Conservation (phyloP, 345 rosid genomes). For the Gossypium turneri region DNA sequence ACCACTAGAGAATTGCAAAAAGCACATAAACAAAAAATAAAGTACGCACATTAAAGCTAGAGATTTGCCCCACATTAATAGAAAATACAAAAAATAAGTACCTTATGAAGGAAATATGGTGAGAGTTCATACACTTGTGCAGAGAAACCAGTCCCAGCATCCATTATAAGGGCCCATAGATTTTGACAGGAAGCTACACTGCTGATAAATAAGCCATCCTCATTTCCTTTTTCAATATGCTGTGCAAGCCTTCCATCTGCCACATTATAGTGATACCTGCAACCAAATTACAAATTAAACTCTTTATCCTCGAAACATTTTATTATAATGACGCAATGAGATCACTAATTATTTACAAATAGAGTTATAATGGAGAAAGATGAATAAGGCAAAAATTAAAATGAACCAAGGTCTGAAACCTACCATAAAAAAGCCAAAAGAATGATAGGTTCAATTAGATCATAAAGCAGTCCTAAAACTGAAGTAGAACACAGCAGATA, state of each 20-base stretch:
- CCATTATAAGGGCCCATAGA: constrained; percentile 76
- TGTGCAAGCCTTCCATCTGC: constrained; percentile 57
- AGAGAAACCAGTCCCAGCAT: constrained; percentile 57
- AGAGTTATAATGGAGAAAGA: neutral
- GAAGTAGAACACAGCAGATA: constrained; percentile 5
- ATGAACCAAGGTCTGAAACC: neutral
- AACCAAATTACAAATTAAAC: constrained; percentile 5
- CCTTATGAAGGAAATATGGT: constrained; percentile 59
- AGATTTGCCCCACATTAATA: constrained; percentile 1
- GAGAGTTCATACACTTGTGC: constrained; percentile 69
- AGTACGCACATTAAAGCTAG: neutral
- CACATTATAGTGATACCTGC: constrained; percentile 75
- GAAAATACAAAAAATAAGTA: neutral
- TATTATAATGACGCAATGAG: neutral
- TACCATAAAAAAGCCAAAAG: neutral
- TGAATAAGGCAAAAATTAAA: neutral
- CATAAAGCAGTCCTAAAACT: neutral
- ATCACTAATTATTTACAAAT: neutral
- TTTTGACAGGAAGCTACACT: constrained; percentile 59
- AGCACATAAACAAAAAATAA: neutral
- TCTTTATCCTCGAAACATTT: neutral
- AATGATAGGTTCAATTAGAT: neutral
- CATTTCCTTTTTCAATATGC: constrained; percentile 62
- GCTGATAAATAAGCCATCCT: constrained; percentile 66
- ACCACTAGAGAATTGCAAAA: neutral